Base-by-base conservation (phyloP, 1,284 basidiomycete species). In the Peniophora sp. region DNA sequence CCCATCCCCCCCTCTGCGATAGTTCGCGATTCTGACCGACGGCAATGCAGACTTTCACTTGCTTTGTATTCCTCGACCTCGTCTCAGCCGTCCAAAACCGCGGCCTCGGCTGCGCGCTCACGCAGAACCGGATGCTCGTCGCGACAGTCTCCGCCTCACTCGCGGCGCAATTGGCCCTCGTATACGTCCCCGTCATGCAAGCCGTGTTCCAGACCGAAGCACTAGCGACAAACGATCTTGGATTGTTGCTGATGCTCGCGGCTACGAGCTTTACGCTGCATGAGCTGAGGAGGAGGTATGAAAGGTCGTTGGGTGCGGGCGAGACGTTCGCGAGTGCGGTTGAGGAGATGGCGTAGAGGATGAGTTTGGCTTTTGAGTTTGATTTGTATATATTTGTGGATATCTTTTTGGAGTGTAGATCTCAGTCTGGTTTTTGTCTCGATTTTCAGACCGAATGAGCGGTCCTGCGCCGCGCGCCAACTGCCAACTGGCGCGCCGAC, bases 41-140 rank as follows among this genome's bases (percentile, higher is more conserved):
- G 18, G 41, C 17, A 44, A 27, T 27, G 9, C 60, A 95, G 93
- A 98, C 95, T 3, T 99, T 99, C 66, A 92, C 93, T 15, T 88
- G 84, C 63, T 98, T 98, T 68, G 96, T 99, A 52, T 90, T 98
- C 74, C 84, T 99, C 53, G 96, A 98, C 68, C 81, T 99, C 37
- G 89, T 93, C 1, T 96, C 92, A 20, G 96, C 96, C 0, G 68
- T 97, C 17, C 96, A 98, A 67, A 97, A 93, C 67, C 87, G 96
- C 44, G 93, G 94, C 8, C 76, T 97, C 8, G 84, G 85, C 18
- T 92, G 88, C 58, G 81, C 81, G 9, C 62, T 93, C 22, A 73
- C 79, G 52, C 81, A 86, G 59, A 99, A 99, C 73, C 76, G 78
- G 58, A 96, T 98, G 91, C 77, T 98, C 51, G 70, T 95, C 52